Evolutionary conservation across 1,284 basidiomycete species (phyloP), one percentile per base, ranked within the genome.

Genomic region (Rhodofomes roseus): DNA sequence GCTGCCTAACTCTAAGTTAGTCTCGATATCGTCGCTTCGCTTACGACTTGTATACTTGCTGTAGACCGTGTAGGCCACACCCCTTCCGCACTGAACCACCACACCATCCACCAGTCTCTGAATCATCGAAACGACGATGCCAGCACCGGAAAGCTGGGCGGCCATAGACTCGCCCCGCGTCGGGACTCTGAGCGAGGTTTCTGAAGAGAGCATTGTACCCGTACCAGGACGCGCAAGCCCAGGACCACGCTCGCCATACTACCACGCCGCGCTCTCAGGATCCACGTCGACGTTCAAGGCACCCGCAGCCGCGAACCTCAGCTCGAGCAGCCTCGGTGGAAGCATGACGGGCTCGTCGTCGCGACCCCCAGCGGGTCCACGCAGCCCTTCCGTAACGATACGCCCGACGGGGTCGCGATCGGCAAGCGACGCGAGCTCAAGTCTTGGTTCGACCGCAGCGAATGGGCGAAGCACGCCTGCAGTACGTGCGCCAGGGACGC

Each of bases 121-220:
- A n/a, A n/a, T n/a, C n/a, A n/a, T 11, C 7, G 1, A 9, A 20
- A 44, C 23, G 31, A 34, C 16, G 14, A 57, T 57, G 56, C 56
- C 56, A 7, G 6, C 56, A 8, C 34, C 44, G 1, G 56, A 57
- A 39, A 51, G 44, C 43, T 31, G 25, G 46, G 22, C 41, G 6
- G 56, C 56, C 50, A 57, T 67, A 31, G 69, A 69, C 59, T 70
- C 69, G 12, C 68, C 69, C 4, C 53, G 66, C 23, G 40, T 66
- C 20, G 58, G 57, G 50, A 58, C 60, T 9, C 72, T 80, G 63
- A 74, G 67, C 62, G 77, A 79, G 63, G 78, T 79, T 12, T 78
- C 77, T 23, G 78, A 80, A 59, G 77, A 78, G 58, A 69, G 66
- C 41, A 63, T 68, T 1, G 65, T 68, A 59, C 69, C 70, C 23